Percentiles rank a stretch among this genome's conserved stretches.
phyloP scores from a whole-genome alignment of 345 rosid species.

The Hibiscus tridactylites region DNA sequence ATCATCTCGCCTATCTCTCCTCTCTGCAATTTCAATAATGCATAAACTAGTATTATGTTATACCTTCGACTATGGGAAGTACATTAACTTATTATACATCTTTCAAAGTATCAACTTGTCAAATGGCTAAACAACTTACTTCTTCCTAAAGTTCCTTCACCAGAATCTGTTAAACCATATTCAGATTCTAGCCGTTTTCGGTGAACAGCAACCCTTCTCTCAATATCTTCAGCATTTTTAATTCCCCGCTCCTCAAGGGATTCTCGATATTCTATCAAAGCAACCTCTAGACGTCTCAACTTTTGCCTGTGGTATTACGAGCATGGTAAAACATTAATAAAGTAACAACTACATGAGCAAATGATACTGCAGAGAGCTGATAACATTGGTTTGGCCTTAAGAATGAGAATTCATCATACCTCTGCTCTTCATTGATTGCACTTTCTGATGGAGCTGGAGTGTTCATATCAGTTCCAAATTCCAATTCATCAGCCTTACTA shows the following conservation, averaged over 20 bases:
- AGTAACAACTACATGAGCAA: not conserved
- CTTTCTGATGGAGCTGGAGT: conserved; percentile 45
- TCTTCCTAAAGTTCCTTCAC: conserved; percentile 27
- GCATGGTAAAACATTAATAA: conserved; percentile 1
- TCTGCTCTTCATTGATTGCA: conserved; percentile 82
- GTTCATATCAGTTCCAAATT: conserved; percentile 31
- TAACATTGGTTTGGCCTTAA: not conserved
- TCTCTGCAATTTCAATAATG: conserved; percentile 40
- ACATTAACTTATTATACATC: not conserved
- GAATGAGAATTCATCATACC: conserved; percentile 31
- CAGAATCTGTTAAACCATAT: conserved; percentile 20
- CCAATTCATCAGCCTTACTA: conserved; percentile 24
- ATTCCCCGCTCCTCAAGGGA: conserved; percentile 58
- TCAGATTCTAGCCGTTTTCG: conserved; percentile 76
- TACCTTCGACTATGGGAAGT: not conserved
- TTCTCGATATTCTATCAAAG: not conserved
- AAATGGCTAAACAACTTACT: conserved; percentile 38
- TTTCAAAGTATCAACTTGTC: not conserved
- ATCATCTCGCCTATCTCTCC: conserved; percentile 62
- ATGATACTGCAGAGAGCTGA: not conserved
- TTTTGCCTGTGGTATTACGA: conserved; percentile 6
- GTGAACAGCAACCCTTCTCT: conserved; percentile 67
- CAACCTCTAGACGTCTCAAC: no score
- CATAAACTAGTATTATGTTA: conserved; percentile 16
- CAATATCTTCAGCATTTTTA: conserved; percentile 74